Base-by-base conservation (phyloP, 495 filamentous ascomycete species). In the Xylaria bambusicola region DNA sequence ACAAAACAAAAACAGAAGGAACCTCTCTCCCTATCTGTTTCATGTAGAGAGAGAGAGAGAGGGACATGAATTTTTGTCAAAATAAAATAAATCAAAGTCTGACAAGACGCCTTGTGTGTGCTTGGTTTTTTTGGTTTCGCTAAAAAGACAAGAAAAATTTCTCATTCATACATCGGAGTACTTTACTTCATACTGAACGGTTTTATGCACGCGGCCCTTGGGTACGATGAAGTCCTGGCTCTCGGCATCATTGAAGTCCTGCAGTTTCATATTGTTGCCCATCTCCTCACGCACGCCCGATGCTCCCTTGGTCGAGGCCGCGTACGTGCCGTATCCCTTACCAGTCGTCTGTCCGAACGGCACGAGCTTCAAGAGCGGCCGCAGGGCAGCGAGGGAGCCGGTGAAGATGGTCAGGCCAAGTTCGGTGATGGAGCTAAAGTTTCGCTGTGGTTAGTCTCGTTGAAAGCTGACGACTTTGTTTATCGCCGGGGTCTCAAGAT, bases 381-480 rank as follows among this genome's bases (percentile, higher is more conserved):
- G 55, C 41, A 63, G 40, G 24, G 61, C 61, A 12, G 61, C 55
- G 2, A 63, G 55, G 1, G 61, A 63, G 6, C 54, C 61, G 10
- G 54, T 58, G 55, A 63, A 63, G 47, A 63, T 41, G 9, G 61
- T 58, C 9, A 63, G 35, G 48, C 61, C 61, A 2, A 63, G 53
- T 54, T 63, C 61, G 8, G 55, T 59, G 15, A 58, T 58, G 8
- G 61, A 63, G 27, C 61, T 63, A 29, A 55, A 27, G n/a, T 29
- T 9, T 31, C 13, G 6, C 36, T 15, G 13, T 58, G 13, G 44
- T 56, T 12, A 56, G 54, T 56, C 4, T 20, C 33, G 24, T 15
- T 20, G 4, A 45, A 56, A n/a, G n/a, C n/a, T n/a, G n/a, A n/a
- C n/a, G n/a, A n/a, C n/a, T n/a, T n/a, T n/a, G n/a, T n/a, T n/a